These are phyloP conservation scores for Schwanniomyces vanrijiae DNA, from an alignment of 805 yeast genomes.

Conservation along the genomic window DNA sequence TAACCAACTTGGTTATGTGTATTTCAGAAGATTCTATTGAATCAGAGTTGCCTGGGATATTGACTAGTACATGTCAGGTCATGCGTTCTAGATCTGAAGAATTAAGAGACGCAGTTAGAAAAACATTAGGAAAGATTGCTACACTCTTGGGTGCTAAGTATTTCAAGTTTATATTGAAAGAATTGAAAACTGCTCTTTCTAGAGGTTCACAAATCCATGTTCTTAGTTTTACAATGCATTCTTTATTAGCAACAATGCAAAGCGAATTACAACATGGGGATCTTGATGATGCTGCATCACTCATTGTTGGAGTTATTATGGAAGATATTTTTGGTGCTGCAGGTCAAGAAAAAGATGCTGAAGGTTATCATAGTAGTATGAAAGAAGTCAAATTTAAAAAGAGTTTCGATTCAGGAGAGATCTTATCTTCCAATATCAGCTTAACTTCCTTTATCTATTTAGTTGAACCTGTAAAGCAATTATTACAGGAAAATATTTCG, in stretches of 20 bases:
- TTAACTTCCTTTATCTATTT: constrained; percentile 57
- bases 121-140: constrained; percentile 66
- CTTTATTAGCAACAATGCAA: constrained; percentile 57
- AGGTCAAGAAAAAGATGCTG: constrained; percentile 93
- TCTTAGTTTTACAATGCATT: constrained; percentile 83
- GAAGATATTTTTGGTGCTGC: constrained; percentile 91
- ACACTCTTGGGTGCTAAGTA: constrained; percentile 69
- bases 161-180: constrained; percentile 71
- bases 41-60: constrained; percentile 70
- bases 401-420: constrained; percentile 84
- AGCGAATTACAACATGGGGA: constrained; percentile 62
- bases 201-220: constrained; percentile 95
- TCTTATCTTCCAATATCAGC: constrained; percentile 64
- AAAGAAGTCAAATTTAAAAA: constrained; percentile 89
- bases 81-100: constrained; percentile 84
- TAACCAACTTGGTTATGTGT: constrained; percentile 65
- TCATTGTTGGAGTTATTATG: constrained; percentile 75
- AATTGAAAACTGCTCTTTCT: constrained; percentile 72
- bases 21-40: constrained; percentile 57
- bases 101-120: constrained; percentile 82
- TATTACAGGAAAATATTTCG: constrained; percentile 62
- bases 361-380: constrained; percentile 81
- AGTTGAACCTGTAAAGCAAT: constrained; percentile 65
- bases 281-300: constrained; percentile 61
- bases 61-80: constrained; percentile 87